phyloP scores from a whole-genome alignment of 1,284 basidiomycete genomes.

The Phellinidium pouzarii region DNA sequence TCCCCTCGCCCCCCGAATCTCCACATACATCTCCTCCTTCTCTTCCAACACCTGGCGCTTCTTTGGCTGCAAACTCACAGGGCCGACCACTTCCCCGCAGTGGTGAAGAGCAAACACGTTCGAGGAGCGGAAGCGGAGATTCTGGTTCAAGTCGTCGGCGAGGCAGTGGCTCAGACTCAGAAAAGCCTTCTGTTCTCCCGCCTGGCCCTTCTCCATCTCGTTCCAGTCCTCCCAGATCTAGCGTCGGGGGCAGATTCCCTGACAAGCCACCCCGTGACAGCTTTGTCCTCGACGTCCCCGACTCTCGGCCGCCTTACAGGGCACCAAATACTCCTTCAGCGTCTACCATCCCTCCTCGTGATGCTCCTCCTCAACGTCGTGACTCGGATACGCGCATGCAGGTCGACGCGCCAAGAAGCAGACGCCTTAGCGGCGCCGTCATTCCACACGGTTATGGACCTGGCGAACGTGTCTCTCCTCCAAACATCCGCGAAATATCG shows the following conservation, averaged over 20 bases:
- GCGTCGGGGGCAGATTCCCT: not conserved
- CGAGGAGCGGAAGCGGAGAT: slow-evolving; percentile 7
- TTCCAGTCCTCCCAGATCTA: slow-evolving; percentile 4
- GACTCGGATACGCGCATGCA: slow-evolving; percentile 7
- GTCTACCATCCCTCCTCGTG: not conserved
- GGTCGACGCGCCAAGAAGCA: slow-evolving; percentile 4
- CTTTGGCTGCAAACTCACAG: slow-evolving; percentile 3
- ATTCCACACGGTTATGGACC: slow-evolving; percentile 11
- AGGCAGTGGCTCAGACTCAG: slow-evolving; percentile 9
- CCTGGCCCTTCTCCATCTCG: slow-evolving; percentile 5
- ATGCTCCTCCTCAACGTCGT: slow-evolving; percentile 3
- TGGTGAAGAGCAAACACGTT: not conserved
- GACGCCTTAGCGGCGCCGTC: slow-evolving; percentile 12
- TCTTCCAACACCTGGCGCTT: slow-evolving; percentile 3
- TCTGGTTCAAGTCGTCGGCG: slow-evolving; percentile 10
- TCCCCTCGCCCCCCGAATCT: slow-evolving; percentile 6
- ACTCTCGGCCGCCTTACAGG: not conserved
- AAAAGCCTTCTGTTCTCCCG: not conserved
- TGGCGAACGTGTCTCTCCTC: slow-evolving; percentile 15
- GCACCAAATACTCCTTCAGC: not conserved
- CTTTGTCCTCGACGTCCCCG: not conserved
- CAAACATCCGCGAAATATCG: not conserved
- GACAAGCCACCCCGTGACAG: not conserved
- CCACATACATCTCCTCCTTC: slow-evolving; percentile 6
- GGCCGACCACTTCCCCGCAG: not conserved